Percentiles rank a stretch among this genome's conserved stretches.
phyloP scores from a whole-genome alignment of 257 asterid genomes.

The Paulownia fortunei region DNA sequence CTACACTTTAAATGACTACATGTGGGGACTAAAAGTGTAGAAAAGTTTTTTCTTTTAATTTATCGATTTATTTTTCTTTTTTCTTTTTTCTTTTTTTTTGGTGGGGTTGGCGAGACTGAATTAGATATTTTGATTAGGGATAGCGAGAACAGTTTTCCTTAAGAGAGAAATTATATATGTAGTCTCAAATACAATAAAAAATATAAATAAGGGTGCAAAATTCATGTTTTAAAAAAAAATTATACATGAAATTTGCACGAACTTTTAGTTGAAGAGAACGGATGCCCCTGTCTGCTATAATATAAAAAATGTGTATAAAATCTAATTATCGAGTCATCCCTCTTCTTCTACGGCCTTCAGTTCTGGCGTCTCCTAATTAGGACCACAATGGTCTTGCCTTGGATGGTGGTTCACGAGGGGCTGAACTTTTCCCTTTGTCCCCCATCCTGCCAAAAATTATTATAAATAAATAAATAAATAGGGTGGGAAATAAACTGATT shows the following conservation, averaged over 20 bases:
- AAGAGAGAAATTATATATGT: no score
- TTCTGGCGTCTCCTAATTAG: constrained; percentile 19
- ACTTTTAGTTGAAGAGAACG: no score
- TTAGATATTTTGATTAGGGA: no score
- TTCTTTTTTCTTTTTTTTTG: background rate
- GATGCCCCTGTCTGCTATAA: no score
- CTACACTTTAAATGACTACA: background rate
- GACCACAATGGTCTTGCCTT: constrained; percentile 33
- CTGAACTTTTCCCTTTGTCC: constrained; percentile 17
- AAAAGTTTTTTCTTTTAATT: background rate
- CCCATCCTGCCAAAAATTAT: background rate
- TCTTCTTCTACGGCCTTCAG: background rate
- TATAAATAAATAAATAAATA: background rate
- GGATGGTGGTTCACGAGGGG: constrained; percentile 33
- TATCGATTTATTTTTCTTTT: background rate
- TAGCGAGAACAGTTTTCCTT: no score
- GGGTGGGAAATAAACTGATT: background rate
- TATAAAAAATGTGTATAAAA: no score
- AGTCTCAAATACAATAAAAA: no score
- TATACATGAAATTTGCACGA: no score
- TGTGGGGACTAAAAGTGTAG: constrained; percentile 1
- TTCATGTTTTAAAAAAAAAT: no score
- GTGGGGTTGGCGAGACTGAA: no score
- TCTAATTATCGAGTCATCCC: background rate
- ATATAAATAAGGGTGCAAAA: no score